These are phyloP conservation scores for Albizia julibrissin DNA, from an alignment of 306 rosid genomes.

Conservation along the genomic window DNA sequence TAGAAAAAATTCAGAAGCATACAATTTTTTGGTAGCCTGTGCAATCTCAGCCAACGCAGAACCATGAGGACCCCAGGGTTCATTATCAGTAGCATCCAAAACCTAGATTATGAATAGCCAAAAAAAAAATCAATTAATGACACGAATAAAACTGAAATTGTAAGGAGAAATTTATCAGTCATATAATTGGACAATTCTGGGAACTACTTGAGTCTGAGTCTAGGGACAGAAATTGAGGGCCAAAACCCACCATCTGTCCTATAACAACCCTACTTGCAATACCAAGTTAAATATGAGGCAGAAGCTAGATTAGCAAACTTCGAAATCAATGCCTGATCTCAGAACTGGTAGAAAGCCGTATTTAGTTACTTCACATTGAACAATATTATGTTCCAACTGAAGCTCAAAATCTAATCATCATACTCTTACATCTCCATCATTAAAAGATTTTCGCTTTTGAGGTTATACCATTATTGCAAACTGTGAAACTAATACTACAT, in stretches of 20 bases:
- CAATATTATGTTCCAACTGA: not conserved
- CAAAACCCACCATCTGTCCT: not conserved
- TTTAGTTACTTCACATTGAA: not conserved
- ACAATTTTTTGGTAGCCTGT: conserved; percentile 96
- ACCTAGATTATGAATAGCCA: conserved; percentile 54
- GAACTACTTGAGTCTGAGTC: not conserved
- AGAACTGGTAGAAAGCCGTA: conserved; percentile 16
- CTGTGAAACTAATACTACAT: not conserved
- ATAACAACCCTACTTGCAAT: not conserved
- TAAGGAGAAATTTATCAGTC: not conserved
- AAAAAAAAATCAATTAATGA: not conserved
- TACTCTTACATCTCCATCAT: conserved; percentile 1
- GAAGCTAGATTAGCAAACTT: not conserved
- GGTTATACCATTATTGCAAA: not conserved
- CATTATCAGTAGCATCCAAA: conserved; percentile 95
- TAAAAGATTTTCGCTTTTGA: not conserved
- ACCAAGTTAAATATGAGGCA: not conserved
- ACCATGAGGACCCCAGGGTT: conserved; percentile 99
- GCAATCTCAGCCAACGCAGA: conserved; percentile 89
- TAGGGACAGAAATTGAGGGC: not conserved
- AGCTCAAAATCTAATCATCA: not conserved
- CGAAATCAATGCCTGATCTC: not conserved
- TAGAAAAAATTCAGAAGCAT: conserved; percentile 10
- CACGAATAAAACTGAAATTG: not conserved
- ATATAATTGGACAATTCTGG: not conserved